phyloP scores from a whole-genome alignment of 768 basidiomycete genomes.

The Russula olivacea region DNA sequence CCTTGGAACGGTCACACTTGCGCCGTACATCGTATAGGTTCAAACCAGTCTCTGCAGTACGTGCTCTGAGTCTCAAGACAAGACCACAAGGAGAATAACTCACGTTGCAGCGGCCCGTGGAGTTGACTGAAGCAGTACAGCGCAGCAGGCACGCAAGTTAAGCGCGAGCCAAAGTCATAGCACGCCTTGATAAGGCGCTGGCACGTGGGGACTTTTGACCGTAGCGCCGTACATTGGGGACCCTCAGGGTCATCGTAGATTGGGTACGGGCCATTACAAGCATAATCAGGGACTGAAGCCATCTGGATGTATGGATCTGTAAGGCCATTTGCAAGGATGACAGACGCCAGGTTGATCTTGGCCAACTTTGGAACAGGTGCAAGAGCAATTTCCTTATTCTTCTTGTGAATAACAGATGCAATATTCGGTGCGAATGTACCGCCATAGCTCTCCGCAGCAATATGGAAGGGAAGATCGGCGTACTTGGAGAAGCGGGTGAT shows the following conservation, averaged over 20 bases:
- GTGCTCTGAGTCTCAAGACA: background rate
- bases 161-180: slow-evolving; percentile 40
- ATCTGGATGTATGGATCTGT: slow-evolving; percentile 83
- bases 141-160: slow-evolving; percentile 50
- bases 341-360: slow-evolving; percentile 72
- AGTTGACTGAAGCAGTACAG: slow-evolving; percentile 79
- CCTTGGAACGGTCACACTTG: slow-evolving; percentile 63
- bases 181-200: slow-evolving; percentile 47
- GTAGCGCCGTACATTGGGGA: slow-evolving; percentile 42
- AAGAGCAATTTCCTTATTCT: slow-evolving; percentile 56
- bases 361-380: slow-evolving; percentile 45
- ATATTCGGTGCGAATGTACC: slow-evolving; percentile 79
- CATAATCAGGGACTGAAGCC: slow-evolving; percentile 73
- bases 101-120: slow-evolving; percentile 64
- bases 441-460: slow-evolving; percentile 75
- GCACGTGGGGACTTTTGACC: slow-evolving; percentile 47
- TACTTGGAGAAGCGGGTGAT: slow-evolving; percentile 71
- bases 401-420: slow-evolving; percentile 71
- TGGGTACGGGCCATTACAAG: slow-evolving; percentile 76
- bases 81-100: slow-evolving; percentile 27
- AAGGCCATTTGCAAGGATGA: slow-evolving; percentile 84
- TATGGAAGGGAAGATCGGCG: slow-evolving; percentile 61
- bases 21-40: slow-evolving; percentile 88
- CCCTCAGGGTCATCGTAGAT: slow-evolving; percentile 58
- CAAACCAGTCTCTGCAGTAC: slow-evolving; percentile 51